Conservation (phyloP, 192 early-diverging fungal species). For the Backusella australiensis region DNA sequence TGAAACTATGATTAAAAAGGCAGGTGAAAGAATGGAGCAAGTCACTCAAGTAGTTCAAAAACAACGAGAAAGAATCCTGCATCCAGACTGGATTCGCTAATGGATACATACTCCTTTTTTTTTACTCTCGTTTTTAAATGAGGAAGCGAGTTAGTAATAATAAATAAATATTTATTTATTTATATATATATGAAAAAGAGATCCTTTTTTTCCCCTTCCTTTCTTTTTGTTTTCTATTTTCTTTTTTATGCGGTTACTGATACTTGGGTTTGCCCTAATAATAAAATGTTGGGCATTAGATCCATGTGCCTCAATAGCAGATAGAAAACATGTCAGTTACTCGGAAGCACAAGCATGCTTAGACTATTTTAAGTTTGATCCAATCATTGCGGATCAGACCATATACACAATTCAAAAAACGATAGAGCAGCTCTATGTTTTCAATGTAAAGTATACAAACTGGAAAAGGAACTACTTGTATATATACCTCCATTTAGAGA, state of each 20-base stretch:
- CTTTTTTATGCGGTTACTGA: neutral
- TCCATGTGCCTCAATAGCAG: constrained; percentile 30
- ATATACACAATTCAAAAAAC: constrained; percentile 27
- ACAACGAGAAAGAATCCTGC: constrained; percentile 10
- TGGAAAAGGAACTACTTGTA: neutral
- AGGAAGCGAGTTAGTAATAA: neutral
- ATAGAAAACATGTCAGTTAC: constrained; percentile 16
- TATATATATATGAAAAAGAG: neutral
- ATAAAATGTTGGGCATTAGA: constrained; percentile 7
- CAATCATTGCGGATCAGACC: constrained; percentile 20
- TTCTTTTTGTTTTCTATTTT: neutral
- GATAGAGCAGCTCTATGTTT: constrained; percentile 23
- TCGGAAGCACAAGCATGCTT: constrained; percentile 33
- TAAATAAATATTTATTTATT: neutral
- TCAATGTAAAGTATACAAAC: constrained; percentile 22
- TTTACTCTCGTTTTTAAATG: neutral
- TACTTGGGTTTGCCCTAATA: neutral
- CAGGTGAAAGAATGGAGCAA: constrained; percentile 22
- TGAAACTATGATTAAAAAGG: constrained; percentile 20
- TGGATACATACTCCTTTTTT: neutral
- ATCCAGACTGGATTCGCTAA: neutral
- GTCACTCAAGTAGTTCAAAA: constrained; percentile 13
- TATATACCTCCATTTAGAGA: neutral
- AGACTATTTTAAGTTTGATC: constrained; percentile 24
- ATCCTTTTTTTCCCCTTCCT: neutral